Conservation (phyloP, 2,329 filamentous ascomycete species). For the Raffaelea albimanens region DNA sequence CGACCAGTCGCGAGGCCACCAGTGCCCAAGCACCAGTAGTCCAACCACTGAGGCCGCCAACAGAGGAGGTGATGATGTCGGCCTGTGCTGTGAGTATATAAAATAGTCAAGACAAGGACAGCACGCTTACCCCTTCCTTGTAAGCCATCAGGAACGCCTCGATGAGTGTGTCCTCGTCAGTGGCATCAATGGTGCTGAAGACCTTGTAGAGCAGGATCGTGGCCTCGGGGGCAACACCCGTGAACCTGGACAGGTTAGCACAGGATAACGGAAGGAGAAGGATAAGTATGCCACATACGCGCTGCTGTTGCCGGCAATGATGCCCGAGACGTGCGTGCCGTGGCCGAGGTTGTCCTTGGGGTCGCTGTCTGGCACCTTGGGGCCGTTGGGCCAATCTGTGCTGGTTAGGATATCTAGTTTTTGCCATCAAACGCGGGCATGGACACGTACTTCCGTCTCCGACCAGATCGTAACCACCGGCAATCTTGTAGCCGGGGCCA, state of each 20-base stretch:
- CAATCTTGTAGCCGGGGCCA: slow-evolving; percentile 15
- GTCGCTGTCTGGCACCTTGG: slow-evolving; percentile 10
- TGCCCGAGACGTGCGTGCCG: slow-evolving; percentile 17
- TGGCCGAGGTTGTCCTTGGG: slow-evolving; percentile 14
- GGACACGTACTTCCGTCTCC: slow-evolving; percentile 10
- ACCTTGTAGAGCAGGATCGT: slow-evolving; percentile 1
- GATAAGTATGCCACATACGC: neutral
- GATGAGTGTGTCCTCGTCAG: slow-evolving; percentile 44
- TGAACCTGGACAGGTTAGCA: too few relatives aligned
- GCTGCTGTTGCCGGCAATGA: slow-evolving; percentile 14
- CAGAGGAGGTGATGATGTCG: slow-evolving; percentile 46
- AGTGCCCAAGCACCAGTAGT: slow-evolving; percentile 40
- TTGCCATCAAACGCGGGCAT: neutral
- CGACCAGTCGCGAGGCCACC: slow-evolving; percentile 41
- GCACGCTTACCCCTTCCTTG: slow-evolving; percentile 33
- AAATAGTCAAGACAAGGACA: neutral
- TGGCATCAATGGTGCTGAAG: neutral
- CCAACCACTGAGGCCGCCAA: slow-evolving; percentile 42
- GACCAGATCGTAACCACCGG: slow-evolving; percentile 16
- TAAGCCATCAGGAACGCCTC: slow-evolving; percentile 51
- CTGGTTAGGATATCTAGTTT: too few relatives aligned
- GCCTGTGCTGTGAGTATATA: slow-evolving; percentile 16
- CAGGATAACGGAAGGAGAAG: too few relatives aligned
- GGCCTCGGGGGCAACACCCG: neutral
- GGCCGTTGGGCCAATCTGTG: neutral